These are phyloP conservation scores for Leccinum obscurum DNA, from an alignment of 768 basidiomycete species.

Conservation along the genomic window DNA sequence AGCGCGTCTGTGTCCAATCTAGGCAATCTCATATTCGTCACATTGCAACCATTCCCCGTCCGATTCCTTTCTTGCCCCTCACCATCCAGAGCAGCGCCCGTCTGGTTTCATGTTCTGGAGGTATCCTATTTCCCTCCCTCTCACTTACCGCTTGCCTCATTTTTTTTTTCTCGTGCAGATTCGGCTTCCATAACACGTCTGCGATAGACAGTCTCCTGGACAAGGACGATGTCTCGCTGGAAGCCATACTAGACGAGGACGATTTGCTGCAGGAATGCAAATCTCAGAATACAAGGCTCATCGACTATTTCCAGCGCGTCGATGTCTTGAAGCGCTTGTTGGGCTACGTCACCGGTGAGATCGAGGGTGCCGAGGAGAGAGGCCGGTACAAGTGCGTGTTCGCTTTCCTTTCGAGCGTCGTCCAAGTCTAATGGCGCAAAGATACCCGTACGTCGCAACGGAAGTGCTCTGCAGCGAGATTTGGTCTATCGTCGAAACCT, in stretches of 20 bases:
- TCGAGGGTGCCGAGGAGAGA: conserved; percentile 77
- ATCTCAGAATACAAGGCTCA: conserved; percentile 85
- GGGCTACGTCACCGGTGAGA: conserved; percentile 84
- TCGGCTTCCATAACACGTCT: conserved; percentile 87
- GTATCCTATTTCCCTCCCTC: conserved; percentile 29
- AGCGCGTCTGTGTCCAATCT: conserved; percentile 22
- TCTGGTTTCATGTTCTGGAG: conserved; percentile 48
- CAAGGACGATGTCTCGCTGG: conserved; percentile 86
- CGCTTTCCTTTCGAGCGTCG: not conserved
- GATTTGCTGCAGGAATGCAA: conserved; percentile 96
- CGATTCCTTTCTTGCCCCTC: conserved; percentile 9
- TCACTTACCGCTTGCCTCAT: not conserved
- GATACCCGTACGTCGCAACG: conserved; percentile 90
- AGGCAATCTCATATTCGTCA: conserved; percentile 22
- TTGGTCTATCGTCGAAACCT: conserved; percentile 92
- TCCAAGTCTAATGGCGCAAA: conserved; percentile 31
- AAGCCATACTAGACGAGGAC: conserved; percentile 90
- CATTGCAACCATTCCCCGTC: conserved; percentile 20
- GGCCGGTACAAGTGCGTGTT: conserved; percentile 77
- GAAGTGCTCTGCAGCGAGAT: conserved; percentile 96
- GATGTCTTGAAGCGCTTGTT: conserved; percentile 80
- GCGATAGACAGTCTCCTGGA: conserved; percentile 88
- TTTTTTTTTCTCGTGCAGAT: conserved; percentile 47
- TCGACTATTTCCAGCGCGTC: conserved; percentile 81
- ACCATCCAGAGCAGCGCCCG: conserved; percentile 17